Percentiles rank a stretch among this genome's conserved stretches.
These are phyloP conservation scores for Wickerhamomyces rabaulensis DNA, from an alignment of 805 yeast species.

Conservation along the genomic window DNA sequence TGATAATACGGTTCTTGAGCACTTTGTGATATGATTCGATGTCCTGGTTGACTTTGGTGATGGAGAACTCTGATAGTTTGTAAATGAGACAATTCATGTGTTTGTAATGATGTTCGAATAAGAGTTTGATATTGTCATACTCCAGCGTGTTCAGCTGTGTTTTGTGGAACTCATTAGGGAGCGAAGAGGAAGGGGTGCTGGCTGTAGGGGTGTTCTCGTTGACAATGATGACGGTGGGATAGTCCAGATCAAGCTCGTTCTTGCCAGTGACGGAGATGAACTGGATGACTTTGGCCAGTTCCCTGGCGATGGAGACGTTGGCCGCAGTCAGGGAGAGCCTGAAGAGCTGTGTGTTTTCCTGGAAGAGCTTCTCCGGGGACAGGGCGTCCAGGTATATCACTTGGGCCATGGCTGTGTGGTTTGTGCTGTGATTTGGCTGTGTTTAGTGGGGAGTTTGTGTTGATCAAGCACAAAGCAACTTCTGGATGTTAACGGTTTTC, in stretches of 20 bases:
- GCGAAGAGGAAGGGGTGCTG: no score
- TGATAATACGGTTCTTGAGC: conserved; percentile 25
- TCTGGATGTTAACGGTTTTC: no score
- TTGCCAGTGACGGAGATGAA: conserved; percentile 19
- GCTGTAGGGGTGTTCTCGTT: conserved; percentile 11
- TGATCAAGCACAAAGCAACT: no score
- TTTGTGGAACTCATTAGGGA: background rate
- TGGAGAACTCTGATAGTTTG: conserved; percentile 12
- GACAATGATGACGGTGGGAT: conserved; percentile 21
- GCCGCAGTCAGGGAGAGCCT: conserved; percentile 7
- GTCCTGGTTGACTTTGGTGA: conserved; percentile 16
- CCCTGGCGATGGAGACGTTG: conserved; percentile 10
- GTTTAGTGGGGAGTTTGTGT: no score
- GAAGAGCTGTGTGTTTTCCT: conserved; percentile 12
- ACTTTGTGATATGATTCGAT: conserved; percentile 14
- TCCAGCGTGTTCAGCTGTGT: conserved; percentile 10
- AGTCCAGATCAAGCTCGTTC: conserved; percentile 23
- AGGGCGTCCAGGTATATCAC: conserved; percentile 17
- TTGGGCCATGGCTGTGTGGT: conserved; percentile 15
- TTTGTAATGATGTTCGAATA: conserved; percentile 19
- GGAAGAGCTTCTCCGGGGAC: conserved; percentile 5
- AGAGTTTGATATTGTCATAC: conserved; percentile 5
- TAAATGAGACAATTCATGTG: conserved; percentile 19
- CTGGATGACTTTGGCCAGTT: conserved; percentile 10
- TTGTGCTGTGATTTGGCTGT: no score